Evolutionary conservation across 345 rosid genomes (phyloP), one percentile per base, ranked within the genome.

Genomic region (Hibiscus syriacus): DNA sequence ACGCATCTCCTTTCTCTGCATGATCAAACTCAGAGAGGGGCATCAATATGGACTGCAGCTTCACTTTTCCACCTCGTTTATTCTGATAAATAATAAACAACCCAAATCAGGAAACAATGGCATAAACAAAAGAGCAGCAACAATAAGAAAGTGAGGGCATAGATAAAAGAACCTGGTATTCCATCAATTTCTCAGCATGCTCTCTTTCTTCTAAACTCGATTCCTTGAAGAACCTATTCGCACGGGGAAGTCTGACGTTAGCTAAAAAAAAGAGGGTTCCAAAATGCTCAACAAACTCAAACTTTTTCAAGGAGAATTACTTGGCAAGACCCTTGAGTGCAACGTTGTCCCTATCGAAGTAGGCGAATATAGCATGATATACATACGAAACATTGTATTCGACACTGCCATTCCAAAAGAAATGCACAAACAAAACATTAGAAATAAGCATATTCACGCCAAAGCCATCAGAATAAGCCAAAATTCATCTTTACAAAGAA

Each of bases 291-390:
- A 29, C 17, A 30, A 45, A 55, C 2, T 14, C 13, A 2, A 55
- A 27, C 5, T 4, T 45, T 48, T 50, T 46, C 20, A 3, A 19
- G 0, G 29, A 56, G 49, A 67, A 68, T 86, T 82, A 94, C 99
- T 88, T 91, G 73, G 99, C 93, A 68, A 87, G 81, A 67, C 99
- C 99, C 66, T 73, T 94, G 55, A 94, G 90, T 4, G 96, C 98
- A 50, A 94, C 67, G 72, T 91, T 85, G 77, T 94, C 98, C 67
- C 96, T 81, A 68, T 94, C 99, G 48, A 88, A 92, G 79, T 85
- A 92, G 19, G 96, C 98, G 65, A 73, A 88, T 90, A 94, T 64
- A 54, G 97, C 95, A 63, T 89, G 98, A 82, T 94, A 94, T 48
- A 84, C 93, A 49, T 92, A 94, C 26, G 99, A 92, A 25, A 85